Evolutionary conservation across 2,329 filamentous ascomycete species (phyloP), one percentile per base, ranked within the genome.

Genomic region (Orbilia brochopaga): DNA sequence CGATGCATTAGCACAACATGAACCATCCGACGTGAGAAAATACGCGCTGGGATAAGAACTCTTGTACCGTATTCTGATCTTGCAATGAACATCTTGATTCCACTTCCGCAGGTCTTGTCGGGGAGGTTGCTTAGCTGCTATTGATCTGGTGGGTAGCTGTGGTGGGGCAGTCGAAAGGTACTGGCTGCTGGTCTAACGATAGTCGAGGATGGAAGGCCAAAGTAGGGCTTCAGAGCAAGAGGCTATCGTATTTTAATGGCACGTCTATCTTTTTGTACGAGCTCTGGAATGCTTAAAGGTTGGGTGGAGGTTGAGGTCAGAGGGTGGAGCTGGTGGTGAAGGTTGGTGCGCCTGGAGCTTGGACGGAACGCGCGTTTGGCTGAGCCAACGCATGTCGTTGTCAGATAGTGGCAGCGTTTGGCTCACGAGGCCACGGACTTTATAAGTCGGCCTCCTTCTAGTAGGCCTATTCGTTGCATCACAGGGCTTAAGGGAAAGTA

Each of bases 41-140:
- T 57, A 7, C 54, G 35, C 32, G 53, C 44, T 40, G 54, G 75
- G 70, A 61, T 50, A 55, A 74, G 61, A 73, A 74, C 74, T 65
- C 75, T 62, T 79, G 80, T 86, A 94, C 93, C 94, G 85, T 99
- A 99, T 93, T 99, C 94, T 80, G 93, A 97, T 84, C 94, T 91
- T 86, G 94, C 92, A 87, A 99, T 97, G 87, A 99, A 99, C 94
- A 96, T 96, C 78, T 83, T 91, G 86, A 79, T 13, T 48, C 15
- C 19, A 17, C 19, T 23, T 10, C 19, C 8, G 11, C 8, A 10
- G 44, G 19, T 48, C 19, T 17, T 4, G 44, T 19, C 19, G 17
- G 11, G n/a, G 44, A 21, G 3, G 6, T 8, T 11, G 27, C 27
- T 32, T 32, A 11, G 44, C 6, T 48, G 44, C 17, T 19, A 21